These are phyloP conservation scores for Aeminium ludgeri DNA, from an alignment of 495 filamentous ascomycete species.

Conservation along the genomic window DNA sequence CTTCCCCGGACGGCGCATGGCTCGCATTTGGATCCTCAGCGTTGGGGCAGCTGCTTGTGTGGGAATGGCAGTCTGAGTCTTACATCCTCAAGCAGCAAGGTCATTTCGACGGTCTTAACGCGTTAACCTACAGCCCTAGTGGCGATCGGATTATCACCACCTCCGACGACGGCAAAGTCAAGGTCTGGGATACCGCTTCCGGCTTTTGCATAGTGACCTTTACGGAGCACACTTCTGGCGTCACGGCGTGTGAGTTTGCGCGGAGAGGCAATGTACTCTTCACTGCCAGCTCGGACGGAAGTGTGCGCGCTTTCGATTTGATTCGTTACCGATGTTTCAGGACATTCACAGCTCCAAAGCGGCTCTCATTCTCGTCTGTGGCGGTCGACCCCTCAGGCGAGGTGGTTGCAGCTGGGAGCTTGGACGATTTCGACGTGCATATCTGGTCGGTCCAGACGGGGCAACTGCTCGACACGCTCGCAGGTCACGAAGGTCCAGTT, in stretches of 20 bases:
- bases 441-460: slow-evolving; percentile 98
- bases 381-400: slow-evolving; percentile 95
- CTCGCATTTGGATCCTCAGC: slow-evolving; percentile 95
- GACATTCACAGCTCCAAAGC: slow-evolving; percentile 83
- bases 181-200: slow-evolving; percentile 91
- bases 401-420: slow-evolving; percentile 82
- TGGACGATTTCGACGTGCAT: slow-evolving; percentile 92
- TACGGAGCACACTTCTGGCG: slow-evolving; percentile 85
- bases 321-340: slow-evolving; percentile 93
- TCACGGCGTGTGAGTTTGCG: slow-evolving; percentile 89
- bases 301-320: slow-evolving; percentile 87
- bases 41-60: slow-evolving; percentile 83
- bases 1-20: slow-evolving; percentile 92
- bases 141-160: slow-evolving; percentile 83
- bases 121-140: slow-evolving; percentile 82
- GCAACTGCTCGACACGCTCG: slow-evolving; percentile 75
- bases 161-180: slow-evolving; percentile 92
- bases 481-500: slow-evolving; percentile 88
- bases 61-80: slow-evolving; percentile 99
- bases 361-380: slow-evolving; percentile 79
- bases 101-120: slow-evolving; percentile 92
- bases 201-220: slow-evolving; percentile 98
- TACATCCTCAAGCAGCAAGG: slow-evolving; percentile 97
- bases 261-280: slow-evolving; percentile 90
- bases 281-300: slow-evolving; percentile 84